Conservation (phyloP, 805 yeast species). For the Wickerhamomyces sydowiorum region DNA sequence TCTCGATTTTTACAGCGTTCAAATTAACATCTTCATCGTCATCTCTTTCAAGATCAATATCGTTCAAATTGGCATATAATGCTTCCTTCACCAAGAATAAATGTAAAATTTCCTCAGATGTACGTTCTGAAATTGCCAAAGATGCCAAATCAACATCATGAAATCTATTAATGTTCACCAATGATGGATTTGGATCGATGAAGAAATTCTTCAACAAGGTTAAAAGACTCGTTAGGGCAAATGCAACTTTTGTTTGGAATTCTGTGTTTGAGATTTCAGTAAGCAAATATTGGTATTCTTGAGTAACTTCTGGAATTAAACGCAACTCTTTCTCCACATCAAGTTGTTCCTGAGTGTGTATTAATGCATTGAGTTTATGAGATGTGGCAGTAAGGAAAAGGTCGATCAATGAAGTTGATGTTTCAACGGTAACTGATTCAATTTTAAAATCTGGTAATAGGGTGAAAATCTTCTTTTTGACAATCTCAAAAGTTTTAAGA, state of each 20-base stretch:
- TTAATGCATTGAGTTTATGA: conserved; percentile 12
- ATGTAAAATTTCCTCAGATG: conserved; percentile 30
- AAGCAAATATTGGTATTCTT: conserved; percentile 7
- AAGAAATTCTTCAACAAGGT: conserved; percentile 23
- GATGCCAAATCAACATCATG: conserved; percentile 16
- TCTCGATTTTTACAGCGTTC: conserved; percentile 12
- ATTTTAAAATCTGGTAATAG: conserved; percentile 3
- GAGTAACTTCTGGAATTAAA: conserved; percentile 9
- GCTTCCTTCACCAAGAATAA: conserved; percentile 46
- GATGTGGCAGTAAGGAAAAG: conserved; percentile 12
- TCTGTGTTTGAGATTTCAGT: neutral
- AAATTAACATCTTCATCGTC: conserved; percentile 46
- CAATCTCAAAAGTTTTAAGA: conserved; percentile 5
- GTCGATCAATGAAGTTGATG: conserved; percentile 6
- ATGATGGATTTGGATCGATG: conserved; percentile 25
- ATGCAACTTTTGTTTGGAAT: conserved; percentile 17
- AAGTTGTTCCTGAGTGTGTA: conserved; percentile 11
- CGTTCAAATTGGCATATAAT: conserved; percentile 30
- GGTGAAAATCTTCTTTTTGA: conserved; percentile 8
- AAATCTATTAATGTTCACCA: conserved; percentile 15
- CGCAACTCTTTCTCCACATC: conserved; percentile 16
- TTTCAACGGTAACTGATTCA: neutral
- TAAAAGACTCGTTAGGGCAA: conserved; percentile 20
- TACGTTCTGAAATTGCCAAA: conserved; percentile 22
- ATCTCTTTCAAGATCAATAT: conserved; percentile 39